Base-by-base conservation (phyloP, 805 yeast genomes). In the Myxozyma neotropica region DNA sequence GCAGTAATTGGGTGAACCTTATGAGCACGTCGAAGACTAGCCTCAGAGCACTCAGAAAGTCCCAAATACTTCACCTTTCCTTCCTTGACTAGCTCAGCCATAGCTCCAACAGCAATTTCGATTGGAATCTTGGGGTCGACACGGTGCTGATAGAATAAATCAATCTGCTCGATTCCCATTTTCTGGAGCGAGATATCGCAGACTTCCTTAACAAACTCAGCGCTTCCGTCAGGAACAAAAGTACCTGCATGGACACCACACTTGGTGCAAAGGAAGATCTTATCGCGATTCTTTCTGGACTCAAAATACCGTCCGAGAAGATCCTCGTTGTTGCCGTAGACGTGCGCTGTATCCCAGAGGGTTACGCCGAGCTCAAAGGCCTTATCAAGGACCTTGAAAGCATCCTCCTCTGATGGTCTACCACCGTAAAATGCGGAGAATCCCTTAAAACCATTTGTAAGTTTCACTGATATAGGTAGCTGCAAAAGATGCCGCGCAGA, bases 31-130 rank as follows among this genome's bases (percentile, higher is more conserved):
- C 73, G 71, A 57, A 92, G 80, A 13, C 92, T 81, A 0, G 77
- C 78, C 4, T 82, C 85, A 23, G 82, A 78, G 19, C 84, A 87
- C 73, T 91, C 97, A 53, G 90, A 83, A 48, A 91, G 75, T 0
- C 96, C 86, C 54, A 87, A 79, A 26, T 87, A 91, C 52, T 83
- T 85, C 65, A 90, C 79, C 44, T 75, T 78, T 17, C 95, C 95
- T 8, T 76, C 73, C 58, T 86, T 82, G 52, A 88, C 81, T 57
- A 78, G 80, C 58, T 83, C 84, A 57, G 80, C 79, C 61, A 90
- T 74, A 48, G 80, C 80, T 26, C 75, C 74, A 46, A 88, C 77
- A 0, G 86, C 79, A 19, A 84, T 83, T 57, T 83, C 89, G 58
- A 83, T 75, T 0, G 89, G 83, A 17, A 78, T 79, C 0, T 69